Conservation (phyloP, 2,329 filamentous ascomycete species). For the Arthrobotrys iridis region DNA sequence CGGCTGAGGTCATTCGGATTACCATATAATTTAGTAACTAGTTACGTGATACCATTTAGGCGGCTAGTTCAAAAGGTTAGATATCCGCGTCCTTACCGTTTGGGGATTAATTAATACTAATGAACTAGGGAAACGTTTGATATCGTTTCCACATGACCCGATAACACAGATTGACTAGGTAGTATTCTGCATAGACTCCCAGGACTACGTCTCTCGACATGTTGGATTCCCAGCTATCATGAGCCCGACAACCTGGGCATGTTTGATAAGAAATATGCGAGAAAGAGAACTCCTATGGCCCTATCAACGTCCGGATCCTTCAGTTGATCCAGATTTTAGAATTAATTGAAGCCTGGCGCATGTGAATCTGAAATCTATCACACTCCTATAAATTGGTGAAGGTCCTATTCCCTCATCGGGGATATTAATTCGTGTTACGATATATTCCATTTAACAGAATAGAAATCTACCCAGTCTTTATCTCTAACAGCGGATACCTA, state of each 20-base stretch:
- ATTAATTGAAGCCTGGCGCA: background rate
- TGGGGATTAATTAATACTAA: slow-evolving; percentile 8
- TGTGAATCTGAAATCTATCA: background rate
- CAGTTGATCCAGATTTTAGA: too few species aligned
- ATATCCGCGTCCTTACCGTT: slow-evolving; percentile 26
- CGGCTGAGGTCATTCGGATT: slow-evolving; percentile 29
- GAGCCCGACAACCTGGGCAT: background rate
- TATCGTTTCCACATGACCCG: slow-evolving; percentile 21
- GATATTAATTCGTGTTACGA: too few species aligned
- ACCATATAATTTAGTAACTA: slow-evolving; percentile 52
- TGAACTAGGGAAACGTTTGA: slow-evolving; percentile 3
- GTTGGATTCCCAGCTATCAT: background rate
- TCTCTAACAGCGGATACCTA: too few species aligned
- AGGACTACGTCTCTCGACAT: background rate
- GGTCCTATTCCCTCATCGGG: background rate
- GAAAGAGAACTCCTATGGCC: background rate
- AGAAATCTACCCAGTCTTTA: too few species aligned
- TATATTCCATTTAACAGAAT: too few species aligned
- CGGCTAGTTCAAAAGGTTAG: background rate
- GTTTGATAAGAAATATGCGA: too few species aligned
- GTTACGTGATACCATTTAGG: slow-evolving; percentile 36
- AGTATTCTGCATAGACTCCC: background rate
- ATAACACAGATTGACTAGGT: background rate
- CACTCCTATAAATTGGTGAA: background rate
- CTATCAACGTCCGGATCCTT: too few species aligned